Conservation (phyloP, 2,329 filamentous ascomycete genomes). For the Colletotrichum liaoningense region DNA sequence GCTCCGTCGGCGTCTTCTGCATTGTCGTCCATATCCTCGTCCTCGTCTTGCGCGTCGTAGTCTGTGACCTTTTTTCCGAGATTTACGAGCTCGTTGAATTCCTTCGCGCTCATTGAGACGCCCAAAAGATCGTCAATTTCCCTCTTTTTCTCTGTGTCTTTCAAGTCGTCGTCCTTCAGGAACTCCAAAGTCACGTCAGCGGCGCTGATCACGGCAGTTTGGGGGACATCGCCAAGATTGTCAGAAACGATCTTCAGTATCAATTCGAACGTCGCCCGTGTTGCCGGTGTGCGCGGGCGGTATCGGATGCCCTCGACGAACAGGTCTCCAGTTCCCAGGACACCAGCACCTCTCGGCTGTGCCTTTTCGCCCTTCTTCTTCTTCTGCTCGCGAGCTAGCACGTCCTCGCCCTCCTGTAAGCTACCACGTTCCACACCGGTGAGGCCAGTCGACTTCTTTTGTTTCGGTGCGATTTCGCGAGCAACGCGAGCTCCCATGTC, state of each 20-base stretch:
- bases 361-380: conserved; percentile 82
- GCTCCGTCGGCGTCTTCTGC: conserved; percentile 73
- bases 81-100: conserved; percentile 97
- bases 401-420: conserved; percentile 83
- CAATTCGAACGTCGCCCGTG: conserved; percentile 91
- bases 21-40: conserved; percentile 84
- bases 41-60: conserved; percentile 95
- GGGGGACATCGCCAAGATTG: conserved; percentile 90
- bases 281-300: conserved; percentile 89
- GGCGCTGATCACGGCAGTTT: conserved; percentile 91
- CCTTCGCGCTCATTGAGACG: conserved; percentile 82
- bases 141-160: conserved; percentile 98
- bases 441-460: conserved; percentile 78
- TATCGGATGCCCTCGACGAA: conserved; percentile 93
- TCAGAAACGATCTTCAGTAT: conserved; percentile 91
- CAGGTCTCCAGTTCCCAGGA: conserved; percentile 86
- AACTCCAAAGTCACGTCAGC: conserved; percentile 92
- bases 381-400: conserved; percentile 84
- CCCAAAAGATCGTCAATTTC: conserved; percentile 95
- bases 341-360: conserved; percentile 78
- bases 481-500: conserved; percentile 93
- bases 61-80: conserved; percentile 99
- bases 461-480: conserved; percentile 82
- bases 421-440: conserved; percentile 80
- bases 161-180: conserved; percentile 93